These are phyloP conservation scores for Boechera retrofracta DNA, from an alignment of 345 rosid species.

Conservation along the genomic window DNA sequence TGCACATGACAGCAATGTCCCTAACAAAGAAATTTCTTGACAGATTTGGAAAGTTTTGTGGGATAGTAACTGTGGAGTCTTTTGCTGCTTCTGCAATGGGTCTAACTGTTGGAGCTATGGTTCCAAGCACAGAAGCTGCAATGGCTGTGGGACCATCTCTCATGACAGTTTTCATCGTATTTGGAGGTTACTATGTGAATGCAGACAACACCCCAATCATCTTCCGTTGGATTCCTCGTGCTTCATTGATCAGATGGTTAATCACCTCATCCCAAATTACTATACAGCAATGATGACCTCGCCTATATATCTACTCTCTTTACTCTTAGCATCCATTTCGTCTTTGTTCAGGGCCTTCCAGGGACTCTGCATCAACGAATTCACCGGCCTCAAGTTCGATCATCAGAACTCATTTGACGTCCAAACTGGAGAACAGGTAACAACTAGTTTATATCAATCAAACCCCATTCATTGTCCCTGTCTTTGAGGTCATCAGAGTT, in stretches of 20 bases:
- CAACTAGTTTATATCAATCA: background rate
- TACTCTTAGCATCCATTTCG: slow-evolving; percentile 1
- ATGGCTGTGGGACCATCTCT: slow-evolving; percentile 98
- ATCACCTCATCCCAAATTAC: slow-evolving; percentile 5
- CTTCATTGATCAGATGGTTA: slow-evolving; percentile 93
- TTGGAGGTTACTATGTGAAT: slow-evolving; percentile 91
- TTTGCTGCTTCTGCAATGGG: slow-evolving; percentile 99
- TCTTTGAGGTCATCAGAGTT: background rate
- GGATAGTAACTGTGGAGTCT: slow-evolving; percentile 89
- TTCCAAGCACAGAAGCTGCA: slow-evolving; percentile 97
- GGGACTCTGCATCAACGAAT: slow-evolving; percentile 95
- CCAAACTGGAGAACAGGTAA: slow-evolving; percentile 97
- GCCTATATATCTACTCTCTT: background rate
- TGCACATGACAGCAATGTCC: background rate
- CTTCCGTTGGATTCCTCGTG: slow-evolving; percentile 93
- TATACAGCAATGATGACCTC: background rate
- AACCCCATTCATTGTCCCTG: background rate
- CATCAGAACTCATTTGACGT: slow-evolving; percentile 76
- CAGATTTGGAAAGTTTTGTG: slow-evolving; percentile 92
- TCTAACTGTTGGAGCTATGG: slow-evolving; percentile 97
- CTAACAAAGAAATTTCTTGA: slow-evolving; percentile 34
- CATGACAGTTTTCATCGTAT: slow-evolving; percentile 95
- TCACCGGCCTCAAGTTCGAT: slow-evolving; percentile 82
- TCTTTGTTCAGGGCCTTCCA: slow-evolving; percentile 86
- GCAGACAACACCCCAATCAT: slow-evolving; percentile 85